A percentile compares a stretch with the other conserved stretches of the same genome.
These are phyloP conservation scores for Rachicladosporium sp. DNA, from an alignment of 2,329 filamentous ascomycete genomes.

Conservation along the genomic window DNA sequence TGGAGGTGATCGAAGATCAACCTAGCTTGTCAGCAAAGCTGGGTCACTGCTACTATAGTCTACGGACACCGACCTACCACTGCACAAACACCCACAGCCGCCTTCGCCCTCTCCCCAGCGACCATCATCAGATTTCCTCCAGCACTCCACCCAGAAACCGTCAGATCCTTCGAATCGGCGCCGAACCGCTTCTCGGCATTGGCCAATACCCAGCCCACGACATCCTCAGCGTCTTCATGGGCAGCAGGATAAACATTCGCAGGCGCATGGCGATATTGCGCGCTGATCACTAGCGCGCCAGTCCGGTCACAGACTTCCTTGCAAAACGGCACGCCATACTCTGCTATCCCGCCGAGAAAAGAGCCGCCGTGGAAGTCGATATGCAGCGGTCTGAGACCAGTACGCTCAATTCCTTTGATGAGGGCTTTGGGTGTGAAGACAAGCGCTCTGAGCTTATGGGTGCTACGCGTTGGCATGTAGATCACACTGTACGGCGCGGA, in stretches of 20 bases:
- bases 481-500: constrained; percentile 24
- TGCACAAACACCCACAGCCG: constrained; percentile 29
- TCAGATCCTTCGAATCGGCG: constrained; percentile 30
- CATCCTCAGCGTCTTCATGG: constrained; percentile 33
- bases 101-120: constrained; percentile 21
- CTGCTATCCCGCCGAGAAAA: constrained; percentile 35
- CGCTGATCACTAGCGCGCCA: constrained; percentile 26
- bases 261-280: constrained; percentile 24
- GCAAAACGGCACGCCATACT: constrained; percentile 26
- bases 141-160: constrained; percentile 32
- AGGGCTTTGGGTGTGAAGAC: constrained; percentile 21
- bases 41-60: no score
- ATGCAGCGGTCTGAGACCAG: constrained; percentile 25
- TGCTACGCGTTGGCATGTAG: constrained; percentile 21
- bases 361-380: constrained; percentile 34
- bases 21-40: not conserved
- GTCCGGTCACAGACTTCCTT: constrained; percentile 14
- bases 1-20: constrained; percentile 29
- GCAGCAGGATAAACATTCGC: constrained; percentile 26
- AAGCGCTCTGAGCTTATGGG: constrained; percentile 21
- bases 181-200: constrained; percentile 27
- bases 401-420: constrained; percentile 9
- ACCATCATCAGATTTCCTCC: constrained; percentile 35
- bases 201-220: constrained; percentile 28
- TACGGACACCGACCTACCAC: constrained; percentile 13